Evolutionary conservation across 345 rosid species (phyloP), one percentile per base, ranked within the genome.

Genomic region (Syzygium aromaticum): DNA sequence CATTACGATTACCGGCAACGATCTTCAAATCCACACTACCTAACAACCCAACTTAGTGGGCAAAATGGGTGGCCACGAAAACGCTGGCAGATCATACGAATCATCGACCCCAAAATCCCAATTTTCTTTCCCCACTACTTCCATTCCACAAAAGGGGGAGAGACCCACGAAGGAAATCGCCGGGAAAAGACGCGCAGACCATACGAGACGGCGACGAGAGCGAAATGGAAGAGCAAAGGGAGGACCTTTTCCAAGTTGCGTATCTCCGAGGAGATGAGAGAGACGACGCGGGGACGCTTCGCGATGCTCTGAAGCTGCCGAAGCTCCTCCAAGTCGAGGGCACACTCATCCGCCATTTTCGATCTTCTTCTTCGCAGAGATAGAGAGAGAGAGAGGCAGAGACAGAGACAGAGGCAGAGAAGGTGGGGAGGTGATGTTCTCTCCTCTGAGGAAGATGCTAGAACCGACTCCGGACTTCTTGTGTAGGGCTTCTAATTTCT

Each of bases 321-420:
- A 2, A 98, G 95, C 92, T 98, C 99, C 63, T 90, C 94, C 92
- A 98, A 90, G 90, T 96, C 99, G 67, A 95, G 88, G 33, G 88
- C 88, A 61, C 92, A 16, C 40, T 94, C 95, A 51, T 94, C 98
- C 43, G 97, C 98, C 99, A 96, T 96, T 59, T 89, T 82, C 84
- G 23, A 33, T 14, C 23, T 53, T 21, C 85, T 17, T 0, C 23
- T 7, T 43, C 38, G 30, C 52, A 82, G 0, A 51, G 3, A 25
- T 10, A 80, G 52, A 22, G 51, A 43, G 15, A 40, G 51, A 46
- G 85, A 49, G 17, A 49, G 53, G 13, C 21, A 6, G 52, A 23
- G 28, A 9, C 21, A 15, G 22, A 73, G 80, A 28, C 17, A 28
- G 43, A 28, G 40, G 5, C 43, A 28, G 30, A 2, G 19, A 15